Percentiles rank a stretch among this genome's conserved stretches.
Evolutionary conservation across 1,139 yeast species (phyloP).

Genomic region (Saccharomyces hybrid): DNA sequence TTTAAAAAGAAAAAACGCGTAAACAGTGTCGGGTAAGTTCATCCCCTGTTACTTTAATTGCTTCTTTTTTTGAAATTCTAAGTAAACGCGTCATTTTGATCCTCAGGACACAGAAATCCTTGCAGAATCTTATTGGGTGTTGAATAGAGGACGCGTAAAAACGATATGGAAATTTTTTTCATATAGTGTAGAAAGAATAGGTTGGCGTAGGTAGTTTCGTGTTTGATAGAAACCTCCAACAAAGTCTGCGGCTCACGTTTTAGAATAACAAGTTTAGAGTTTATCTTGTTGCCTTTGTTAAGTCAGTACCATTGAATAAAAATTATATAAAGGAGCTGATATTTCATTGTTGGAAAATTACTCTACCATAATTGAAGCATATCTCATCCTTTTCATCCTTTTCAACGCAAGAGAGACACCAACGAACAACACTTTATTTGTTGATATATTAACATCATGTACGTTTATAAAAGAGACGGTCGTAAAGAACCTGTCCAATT

Average conservation of each 20-base stretch:
- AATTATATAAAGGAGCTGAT: neutral
- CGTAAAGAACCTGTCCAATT: constrained; percentile 81
- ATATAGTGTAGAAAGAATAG: neutral
- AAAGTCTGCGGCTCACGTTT: neutral
- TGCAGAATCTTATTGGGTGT: neutral
- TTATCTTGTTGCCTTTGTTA: neutral
- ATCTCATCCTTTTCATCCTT: neutral
- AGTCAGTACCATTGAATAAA: neutral
- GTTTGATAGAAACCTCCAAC: neutral
- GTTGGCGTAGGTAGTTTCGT: neutral
- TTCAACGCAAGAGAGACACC: neutral
- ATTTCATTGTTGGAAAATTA: neutral
- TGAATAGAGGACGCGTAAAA: neutral
- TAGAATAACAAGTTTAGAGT: neutral
- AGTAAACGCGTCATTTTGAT: neutral
- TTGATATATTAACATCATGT: constrained; percentile 10
- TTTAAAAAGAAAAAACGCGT: neutral
- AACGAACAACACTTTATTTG: neutral
- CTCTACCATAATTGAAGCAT: neutral
- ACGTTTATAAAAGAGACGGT: constrained; percentile 53
- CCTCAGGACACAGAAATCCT: neutral
- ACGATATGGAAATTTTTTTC: neutral
- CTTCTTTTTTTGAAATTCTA: neutral
- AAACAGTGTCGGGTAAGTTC: neutral
- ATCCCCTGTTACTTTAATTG: neutral